Conservation (phyloP, 306 rosid species). For the Alnus rubra region DNA sequence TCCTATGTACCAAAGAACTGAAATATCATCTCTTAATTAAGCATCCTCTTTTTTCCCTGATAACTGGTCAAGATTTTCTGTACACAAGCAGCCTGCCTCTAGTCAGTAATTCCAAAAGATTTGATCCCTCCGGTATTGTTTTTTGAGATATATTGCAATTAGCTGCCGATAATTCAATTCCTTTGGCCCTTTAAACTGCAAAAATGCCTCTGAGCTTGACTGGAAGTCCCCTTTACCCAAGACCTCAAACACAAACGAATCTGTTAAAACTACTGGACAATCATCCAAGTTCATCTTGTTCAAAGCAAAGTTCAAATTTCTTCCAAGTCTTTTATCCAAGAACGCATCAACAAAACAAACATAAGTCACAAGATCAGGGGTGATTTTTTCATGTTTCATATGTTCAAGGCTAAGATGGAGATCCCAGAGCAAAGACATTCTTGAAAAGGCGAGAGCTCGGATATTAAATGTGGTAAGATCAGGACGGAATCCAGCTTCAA, state of each 20-base stretch:
- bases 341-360: constrained; percentile 91
- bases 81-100: background rate
- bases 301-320: constrained; percentile 67
- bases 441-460: constrained; percentile 87
- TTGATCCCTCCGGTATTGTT: constrained; percentile 60
- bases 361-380: constrained; percentile 83
- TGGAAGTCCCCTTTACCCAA: constrained; percentile 94
- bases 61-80: constrained; percentile 12
- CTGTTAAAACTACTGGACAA: constrained; percentile 58
- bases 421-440: constrained; percentile 89
- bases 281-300: constrained; percentile 58
- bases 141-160: constrained; percentile 59
- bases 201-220: constrained; percentile 71
- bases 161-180: constrained; percentile 65
- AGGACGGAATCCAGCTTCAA: constrained; percentile 66
- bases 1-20: too few species aligned
- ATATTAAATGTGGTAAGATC: constrained; percentile 85
- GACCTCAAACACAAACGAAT: constrained; percentile 75
- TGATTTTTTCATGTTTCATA: constrained; percentile 60
- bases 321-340: constrained; percentile 68
- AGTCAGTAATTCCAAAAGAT: constrained; percentile 84
- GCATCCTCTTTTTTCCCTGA: too few species aligned
- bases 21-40: too few species aligned
- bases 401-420: constrained; percentile 92
- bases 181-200: constrained; percentile 52